Conservation (phyloP, 192 early-diverging fungal genomes). For the Linnemannia exigua region DNA sequence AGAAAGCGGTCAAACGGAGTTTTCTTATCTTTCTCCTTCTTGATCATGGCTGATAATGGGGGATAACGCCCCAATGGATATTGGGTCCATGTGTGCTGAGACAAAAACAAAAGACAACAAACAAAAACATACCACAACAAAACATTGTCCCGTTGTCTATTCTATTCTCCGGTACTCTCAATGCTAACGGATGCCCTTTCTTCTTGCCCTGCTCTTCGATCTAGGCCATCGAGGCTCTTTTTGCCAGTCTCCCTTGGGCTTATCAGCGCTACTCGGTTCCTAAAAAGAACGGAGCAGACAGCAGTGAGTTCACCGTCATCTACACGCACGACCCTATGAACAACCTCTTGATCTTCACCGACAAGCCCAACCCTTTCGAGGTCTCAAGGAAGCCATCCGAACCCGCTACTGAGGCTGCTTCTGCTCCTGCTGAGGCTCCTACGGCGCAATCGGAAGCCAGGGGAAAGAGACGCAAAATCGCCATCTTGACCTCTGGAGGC, state of each 20-base stretch:
- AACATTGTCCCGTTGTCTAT: not conserved
- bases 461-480: constrained; percentile 80
- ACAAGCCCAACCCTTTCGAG: constrained; percentile 67
- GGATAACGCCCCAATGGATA: no score
- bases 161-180: not conserved
- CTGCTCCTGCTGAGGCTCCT: constrained; percentile 10
- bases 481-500: constrained; percentile 94
- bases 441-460: not conserved
- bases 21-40: not conserved
- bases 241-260: constrained; percentile 39
- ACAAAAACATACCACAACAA: not conserved
- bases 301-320: constrained; percentile 47
- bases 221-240: constrained; percentile 37
- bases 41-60: not conserved
- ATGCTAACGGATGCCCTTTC: not conserved
- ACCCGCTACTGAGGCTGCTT: not conserved
- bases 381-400: constrained; percentile 30
- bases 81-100: not conserved
- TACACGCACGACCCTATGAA: constrained; percentile 84
- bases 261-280: constrained; percentile 43
- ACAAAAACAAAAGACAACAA: not conserved
- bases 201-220: not conserved
- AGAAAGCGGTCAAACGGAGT: not conserved
- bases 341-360: constrained; percentile 82
- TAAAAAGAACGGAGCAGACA: constrained; percentile 8